These are phyloP conservation scores for Pisolithus marmoratus DNA, from an alignment of 768 basidiomycete genomes.

Conservation along the genomic window DNA sequence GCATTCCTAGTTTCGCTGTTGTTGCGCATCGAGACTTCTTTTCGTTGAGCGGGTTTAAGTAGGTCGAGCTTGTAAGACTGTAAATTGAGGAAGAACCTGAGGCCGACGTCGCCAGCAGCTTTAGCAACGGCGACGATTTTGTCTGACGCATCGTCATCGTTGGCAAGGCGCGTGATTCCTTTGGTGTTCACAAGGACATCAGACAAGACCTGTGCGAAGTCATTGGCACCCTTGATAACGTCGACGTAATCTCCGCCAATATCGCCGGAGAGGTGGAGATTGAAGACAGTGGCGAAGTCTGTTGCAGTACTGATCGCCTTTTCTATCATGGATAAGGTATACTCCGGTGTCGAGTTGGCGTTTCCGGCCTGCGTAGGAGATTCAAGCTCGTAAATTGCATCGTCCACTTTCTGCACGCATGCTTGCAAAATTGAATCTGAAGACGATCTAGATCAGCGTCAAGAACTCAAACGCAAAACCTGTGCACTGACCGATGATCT, in stretches of 20 bases:
- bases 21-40: constrained; percentile 84
- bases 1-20: constrained; percentile 82
- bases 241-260: constrained; percentile 92
- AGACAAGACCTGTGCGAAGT: constrained; percentile 87
- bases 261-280: constrained; percentile 82
- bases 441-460: constrained; percentile 9
- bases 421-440: constrained; percentile 94
- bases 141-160: constrained; percentile 89
- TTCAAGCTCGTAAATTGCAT: constrained; percentile 95
- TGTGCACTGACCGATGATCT: constrained; percentile 73
- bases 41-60: constrained; percentile 64
- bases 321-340: constrained; percentile 97
- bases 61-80: constrained; percentile 93
- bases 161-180: constrained; percentile 89
- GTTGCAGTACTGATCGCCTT: constrained; percentile 92
- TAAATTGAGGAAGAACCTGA: constrained; percentile 91
- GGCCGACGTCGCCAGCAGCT: constrained; percentile 77
- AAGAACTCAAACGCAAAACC: neutral
- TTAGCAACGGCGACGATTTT: constrained; percentile 84
- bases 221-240: constrained; percentile 96
- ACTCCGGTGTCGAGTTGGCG: constrained; percentile 96
- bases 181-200: constrained; percentile 94
- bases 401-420: constrained; percentile 95
- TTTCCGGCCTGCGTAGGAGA: constrained; percentile 94
- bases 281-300: constrained; percentile 93